Evolutionary conservation across 495 filamentous ascomycete genomes (phyloP).

Genomic region (Penicillium simplicissimum): DNA sequence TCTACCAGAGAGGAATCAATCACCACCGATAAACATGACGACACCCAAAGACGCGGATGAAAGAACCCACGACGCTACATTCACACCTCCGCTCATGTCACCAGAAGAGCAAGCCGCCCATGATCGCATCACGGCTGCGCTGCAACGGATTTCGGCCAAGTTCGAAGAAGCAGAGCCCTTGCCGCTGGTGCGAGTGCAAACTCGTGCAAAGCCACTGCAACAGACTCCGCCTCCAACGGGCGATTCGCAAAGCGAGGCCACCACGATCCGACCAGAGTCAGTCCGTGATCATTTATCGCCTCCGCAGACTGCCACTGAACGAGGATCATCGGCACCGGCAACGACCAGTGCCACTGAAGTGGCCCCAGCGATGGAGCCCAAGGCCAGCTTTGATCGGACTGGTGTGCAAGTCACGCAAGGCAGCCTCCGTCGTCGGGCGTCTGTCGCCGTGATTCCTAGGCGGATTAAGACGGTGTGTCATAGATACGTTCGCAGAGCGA

Average conservation of each 20-base stretch:
- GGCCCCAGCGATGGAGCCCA: not conserved
- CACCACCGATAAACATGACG: not conserved
- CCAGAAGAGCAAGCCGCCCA: conserved; percentile 17
- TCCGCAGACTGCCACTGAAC: conserved; percentile 6
- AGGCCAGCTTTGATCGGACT: conserved; percentile 6
- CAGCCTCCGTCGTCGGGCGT: not conserved
- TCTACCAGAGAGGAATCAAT: not conserved
- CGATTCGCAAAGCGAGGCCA: conserved; percentile 16
- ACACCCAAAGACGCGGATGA: not conserved
- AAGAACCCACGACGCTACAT: not conserved
- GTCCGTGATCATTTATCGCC: conserved; percentile 1
- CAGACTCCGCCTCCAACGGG: conserved; percentile 6
- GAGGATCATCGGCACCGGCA: not conserved
- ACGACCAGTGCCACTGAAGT: not conserved
- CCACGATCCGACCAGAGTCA: conserved; percentile 7
- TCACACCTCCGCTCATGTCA: conserved; percentile 8
- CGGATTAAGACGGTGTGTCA: conserved; percentile 20
- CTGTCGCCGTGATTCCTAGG: conserved; percentile 8
- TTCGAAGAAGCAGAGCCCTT: conserved; percentile 6
- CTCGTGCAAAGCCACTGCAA: not conserved
- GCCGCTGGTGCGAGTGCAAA: not conserved
- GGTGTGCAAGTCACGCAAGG: not conserved
- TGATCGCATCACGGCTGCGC: conserved; percentile 15
- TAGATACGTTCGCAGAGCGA: conserved; percentile 16
- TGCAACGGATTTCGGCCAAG: conserved; percentile 2